phyloP scores from a whole-genome alignment of 2,329 filamentous ascomycete genomes.

The Chaetomiaceae sp. region DNA sequence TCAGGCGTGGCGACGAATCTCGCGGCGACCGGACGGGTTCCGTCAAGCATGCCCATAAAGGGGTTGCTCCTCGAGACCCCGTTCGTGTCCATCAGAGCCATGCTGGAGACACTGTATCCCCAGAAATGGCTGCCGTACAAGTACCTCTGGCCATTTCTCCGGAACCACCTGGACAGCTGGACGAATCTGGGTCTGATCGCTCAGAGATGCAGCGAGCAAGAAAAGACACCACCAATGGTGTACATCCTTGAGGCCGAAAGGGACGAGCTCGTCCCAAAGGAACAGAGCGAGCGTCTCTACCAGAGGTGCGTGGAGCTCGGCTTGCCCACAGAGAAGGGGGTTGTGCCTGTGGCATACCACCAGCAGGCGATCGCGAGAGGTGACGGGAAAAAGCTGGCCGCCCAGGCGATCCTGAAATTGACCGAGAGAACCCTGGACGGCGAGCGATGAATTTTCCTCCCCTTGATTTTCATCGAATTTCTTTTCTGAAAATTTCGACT shows the following conservation, averaged over 20 bases:
- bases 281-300: constrained; percentile 45
- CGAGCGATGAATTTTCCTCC: constrained; percentile 1
- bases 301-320: constrained; percentile 45
- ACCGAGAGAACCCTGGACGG: constrained; percentile 16
- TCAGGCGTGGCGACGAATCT: constrained; percentile 65
- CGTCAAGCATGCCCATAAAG: constrained; percentile 37
- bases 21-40: constrained; percentile 39
- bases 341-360: constrained; percentile 49
- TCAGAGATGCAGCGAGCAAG: constrained; percentile 27
- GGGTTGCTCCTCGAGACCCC: constrained; percentile 70
- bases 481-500: background rate
- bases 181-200: constrained; percentile 45
- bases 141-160: constrained; percentile 68
- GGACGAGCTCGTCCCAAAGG: constrained; percentile 54
- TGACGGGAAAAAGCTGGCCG: constrained; percentile 43
- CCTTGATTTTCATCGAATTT: background rate
- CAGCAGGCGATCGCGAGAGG: constrained; percentile 49
- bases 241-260: constrained; percentile 53
- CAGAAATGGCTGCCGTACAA: constrained; percentile 76
- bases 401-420: constrained; percentile 38
- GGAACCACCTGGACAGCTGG: constrained; percentile 57
- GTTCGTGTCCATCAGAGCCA: constrained; percentile 64
- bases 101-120: constrained; percentile 69
- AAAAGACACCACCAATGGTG: constrained; percentile 33
- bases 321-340: constrained; percentile 41